Conservation (phyloP, 2,329 filamentous ascomycete species). For the Clonostachys chloroleuca region DNA sequence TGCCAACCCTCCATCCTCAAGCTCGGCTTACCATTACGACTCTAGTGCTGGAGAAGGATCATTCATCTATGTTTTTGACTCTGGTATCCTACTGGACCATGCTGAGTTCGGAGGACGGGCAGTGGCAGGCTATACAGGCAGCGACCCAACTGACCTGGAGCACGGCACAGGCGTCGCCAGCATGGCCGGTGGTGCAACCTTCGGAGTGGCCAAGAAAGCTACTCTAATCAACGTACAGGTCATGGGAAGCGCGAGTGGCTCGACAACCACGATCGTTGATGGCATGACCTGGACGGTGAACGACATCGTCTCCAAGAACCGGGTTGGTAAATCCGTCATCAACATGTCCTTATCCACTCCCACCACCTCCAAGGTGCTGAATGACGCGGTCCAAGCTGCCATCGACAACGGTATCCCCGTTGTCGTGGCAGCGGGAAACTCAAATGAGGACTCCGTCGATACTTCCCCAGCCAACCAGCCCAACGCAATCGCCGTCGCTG, state of each 20-base stretch:
- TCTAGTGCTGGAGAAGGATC: slow-evolving; percentile 43
- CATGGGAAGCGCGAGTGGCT: slow-evolving; percentile 9
- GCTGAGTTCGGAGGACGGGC: slow-evolving; percentile 49
- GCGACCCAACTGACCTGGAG: slow-evolving; percentile 16
- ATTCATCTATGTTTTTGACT: slow-evolving; percentile 60
- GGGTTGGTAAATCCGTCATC: slow-evolving; percentile 25
- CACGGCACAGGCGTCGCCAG: slow-evolving; percentile 24
- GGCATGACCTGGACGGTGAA: slow-evolving; percentile 23
- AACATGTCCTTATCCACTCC: slow-evolving; percentile 31
- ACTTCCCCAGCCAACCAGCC: slow-evolving; percentile 9
- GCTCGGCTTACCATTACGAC: slow-evolving; percentile 42
- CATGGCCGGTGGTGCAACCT: slow-evolving; percentile 6
- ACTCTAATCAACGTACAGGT: slow-evolving; percentile 34
- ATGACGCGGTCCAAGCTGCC: slow-evolving; percentile 9
- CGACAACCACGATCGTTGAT: slow-evolving; percentile 12
- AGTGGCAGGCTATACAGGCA: slow-evolving; percentile 15
- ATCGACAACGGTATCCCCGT: slow-evolving; percentile 23
- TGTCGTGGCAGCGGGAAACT: slow-evolving; percentile 22
- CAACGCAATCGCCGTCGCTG: slow-evolving; percentile 15
- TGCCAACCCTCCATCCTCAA: slow-evolving; percentile 9
- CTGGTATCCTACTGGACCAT: slow-evolving; percentile 52
- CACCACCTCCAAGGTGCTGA: slow-evolving; percentile 1
- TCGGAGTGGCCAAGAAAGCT: slow-evolving; percentile 24
- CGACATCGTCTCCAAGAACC: slow-evolving; percentile 17
- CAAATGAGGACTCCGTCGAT: slow-evolving; percentile 1